These are phyloP conservation scores for Candida germanica DNA, from an alignment of 805 yeast species.

Conservation along the genomic window DNA sequence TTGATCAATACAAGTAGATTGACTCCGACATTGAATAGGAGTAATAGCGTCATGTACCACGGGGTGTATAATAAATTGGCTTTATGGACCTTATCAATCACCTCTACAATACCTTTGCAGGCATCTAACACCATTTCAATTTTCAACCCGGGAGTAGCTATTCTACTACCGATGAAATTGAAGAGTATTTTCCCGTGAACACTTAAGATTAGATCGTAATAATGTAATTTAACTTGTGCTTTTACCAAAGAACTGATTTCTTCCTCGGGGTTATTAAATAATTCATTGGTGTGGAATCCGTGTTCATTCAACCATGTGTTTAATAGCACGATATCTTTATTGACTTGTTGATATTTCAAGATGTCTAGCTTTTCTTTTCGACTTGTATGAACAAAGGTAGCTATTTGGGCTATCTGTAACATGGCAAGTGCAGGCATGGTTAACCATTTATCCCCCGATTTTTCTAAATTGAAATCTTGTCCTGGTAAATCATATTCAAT, in stretches of 20 bases:
- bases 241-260: conserved; percentile 21
- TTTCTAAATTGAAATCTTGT: conserved; percentile 24
- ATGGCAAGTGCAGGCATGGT: conserved; percentile 45
- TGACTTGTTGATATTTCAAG: conserved; percentile 29
- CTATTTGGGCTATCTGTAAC: conserved; percentile 41
- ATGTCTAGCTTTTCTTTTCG: conserved; percentile 22
- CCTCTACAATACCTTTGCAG: conserved; percentile 26
- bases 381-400: conserved; percentile 34
- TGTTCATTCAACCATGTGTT: conserved; percentile 31
- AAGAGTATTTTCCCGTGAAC: conserved; percentile 36
- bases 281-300: conserved; percentile 30
- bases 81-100: conserved; percentile 26
- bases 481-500: conserved; percentile 32
- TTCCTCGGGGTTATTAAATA: conserved; percentile 15
- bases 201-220: conserved; percentile 33
- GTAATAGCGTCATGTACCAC: conserved; percentile 50
- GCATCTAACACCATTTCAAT: conserved; percentile 28
- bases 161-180: conserved; percentile 30
- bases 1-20: conserved; percentile 40
- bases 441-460: conserved; percentile 46
- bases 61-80: conserved; percentile 38
- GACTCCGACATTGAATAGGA: conserved; percentile 45
- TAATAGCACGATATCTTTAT: conserved; percentile 27
- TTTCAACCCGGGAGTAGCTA: conserved; percentile 27
- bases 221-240: conserved; percentile 38